These are phyloP conservation scores for Hyaloraphidium curvatum DNA, from an alignment of 192 early-diverging fungal genomes.

Conservation along the genomic window DNA sequence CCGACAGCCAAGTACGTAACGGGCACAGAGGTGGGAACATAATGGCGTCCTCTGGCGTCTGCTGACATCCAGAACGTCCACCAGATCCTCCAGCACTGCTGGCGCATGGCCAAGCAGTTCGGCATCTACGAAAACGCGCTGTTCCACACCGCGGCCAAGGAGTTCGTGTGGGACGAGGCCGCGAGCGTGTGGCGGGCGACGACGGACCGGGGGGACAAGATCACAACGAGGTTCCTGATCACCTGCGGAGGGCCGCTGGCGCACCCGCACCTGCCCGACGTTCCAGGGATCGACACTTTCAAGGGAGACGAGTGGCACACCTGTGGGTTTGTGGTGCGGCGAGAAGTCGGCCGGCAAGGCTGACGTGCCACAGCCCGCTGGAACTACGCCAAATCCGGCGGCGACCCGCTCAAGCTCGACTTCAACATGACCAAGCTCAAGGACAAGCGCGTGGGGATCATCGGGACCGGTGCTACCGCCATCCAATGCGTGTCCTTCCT, in stretches of 20 bases:
- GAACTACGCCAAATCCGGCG: too few relatives aligned
- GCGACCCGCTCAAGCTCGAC: too few relatives aligned
- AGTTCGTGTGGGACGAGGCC: not conserved
- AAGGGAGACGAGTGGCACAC: not conserved
- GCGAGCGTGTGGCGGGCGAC: not conserved
- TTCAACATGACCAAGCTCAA: conserved; percentile 1
- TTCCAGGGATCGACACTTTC: not conserved
- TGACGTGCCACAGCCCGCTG: too few relatives aligned
- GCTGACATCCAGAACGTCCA: too few relatives aligned
- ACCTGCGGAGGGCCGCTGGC: not conserved
- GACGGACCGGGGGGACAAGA: not conserved
- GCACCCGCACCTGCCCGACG: conserved; percentile 4
- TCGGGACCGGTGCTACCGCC: not conserved
- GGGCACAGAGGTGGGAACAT: not conserved
- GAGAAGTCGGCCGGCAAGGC: too few relatives aligned
- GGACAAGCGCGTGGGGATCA: not conserved
- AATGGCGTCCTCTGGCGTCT: not conserved
- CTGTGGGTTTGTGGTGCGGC: too few relatives aligned
- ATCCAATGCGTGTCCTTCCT: conserved; percentile 1
- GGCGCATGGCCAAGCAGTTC: not conserved
- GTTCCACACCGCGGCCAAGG: not conserved
- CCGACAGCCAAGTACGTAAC: not conserved
- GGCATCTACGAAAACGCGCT: not conserved
- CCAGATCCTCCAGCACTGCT: not conserved
- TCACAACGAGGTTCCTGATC: not conserved